Evolutionary conservation across 345 rosid genomes (phyloP).

Genomic region (Acer campestre): DNA sequence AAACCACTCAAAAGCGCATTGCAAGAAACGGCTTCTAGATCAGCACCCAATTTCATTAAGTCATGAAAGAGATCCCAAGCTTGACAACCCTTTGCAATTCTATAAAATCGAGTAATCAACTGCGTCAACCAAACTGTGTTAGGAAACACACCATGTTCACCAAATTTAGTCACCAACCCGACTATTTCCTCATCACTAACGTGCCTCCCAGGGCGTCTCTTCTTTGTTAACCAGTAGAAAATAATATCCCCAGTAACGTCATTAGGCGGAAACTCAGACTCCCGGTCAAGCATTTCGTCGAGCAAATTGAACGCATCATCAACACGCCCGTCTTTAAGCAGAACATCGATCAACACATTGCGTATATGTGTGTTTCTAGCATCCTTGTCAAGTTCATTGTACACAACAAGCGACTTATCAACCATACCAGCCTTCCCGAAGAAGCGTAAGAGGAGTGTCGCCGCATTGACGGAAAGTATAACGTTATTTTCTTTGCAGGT

Average conservation of each 20-base stretch:
- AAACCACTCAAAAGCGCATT: slow-evolving; percentile 63
- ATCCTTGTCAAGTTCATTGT: slow-evolving; percentile 37
- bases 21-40: slow-evolving; percentile 50
- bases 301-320: slow-evolving; percentile 71
- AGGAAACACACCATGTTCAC: slow-evolving; percentile 54
- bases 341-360: slow-evolving; percentile 39
- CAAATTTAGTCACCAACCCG: slow-evolving; percentile 47
- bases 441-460: slow-evolving; percentile 47
- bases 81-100: slow-evolving; percentile 29
- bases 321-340: slow-evolving; percentile 39
- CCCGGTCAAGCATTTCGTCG: slow-evolving; percentile 75
- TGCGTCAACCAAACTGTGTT: slow-evolving; percentile 38
- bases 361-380: slow-evolving; percentile 44
- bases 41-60: slow-evolving; percentile 47
- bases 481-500: slow-evolving; percentile 49
- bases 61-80: slow-evolving; percentile 55
- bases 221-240: slow-evolving; percentile 40
- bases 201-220: slow-evolving; percentile 25
- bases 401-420: slow-evolving; percentile 45
- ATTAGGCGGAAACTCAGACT: slow-evolving; percentile 43
- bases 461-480: slow-evolving; percentile 47
- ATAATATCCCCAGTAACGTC: slow-evolving; percentile 46
- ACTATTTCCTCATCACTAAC: slow-evolving; percentile 42
- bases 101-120: slow-evolving; percentile 52
- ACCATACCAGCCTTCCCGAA: slow-evolving; percentile 54